Base-by-base conservation (phyloP, 2,329 filamentous ascomycete genomes). In the Aspergillus jensenii region DNA sequence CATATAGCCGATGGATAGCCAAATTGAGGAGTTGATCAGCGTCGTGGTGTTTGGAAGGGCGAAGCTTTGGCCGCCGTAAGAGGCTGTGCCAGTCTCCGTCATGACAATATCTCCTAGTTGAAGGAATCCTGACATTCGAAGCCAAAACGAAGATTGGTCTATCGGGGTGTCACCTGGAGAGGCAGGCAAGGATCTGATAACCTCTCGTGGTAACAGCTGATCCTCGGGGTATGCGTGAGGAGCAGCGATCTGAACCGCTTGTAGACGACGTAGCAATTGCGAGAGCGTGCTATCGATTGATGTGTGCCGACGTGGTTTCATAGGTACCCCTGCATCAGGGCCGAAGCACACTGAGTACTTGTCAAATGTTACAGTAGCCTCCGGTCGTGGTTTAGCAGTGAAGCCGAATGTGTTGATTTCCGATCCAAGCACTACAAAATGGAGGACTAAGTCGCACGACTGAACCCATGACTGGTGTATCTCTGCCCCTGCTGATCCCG, bases 1-100 rank as follows among this genome's bases (percentile, higher is more conserved):
- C 41, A 49, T 60, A 43, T 58, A 63, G 8, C 52, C 59, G n/a
- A 63, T 63, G 1, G 62, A 63, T 8, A 46, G 52, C n/a, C 58
- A 60, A 2, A 58, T 27, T 6, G 50, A 44, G 3, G 55, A 49
- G 4, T 46, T 27, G 1, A 52, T 54, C 6, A 58, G 35, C 1
- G 23, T 9, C 12, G 59, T 55, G 2, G n/a, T 37, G 14, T 58
- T 52, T 5, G 49, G 23, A 4, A 25, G 23, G 6, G 23, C 23
- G 6, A 25, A 6, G 23, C 23, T 4, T 4, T 25, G 23, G 6
- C 23, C 49, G 14, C 54, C 58, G 43, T 60, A 60, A 45, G 51
- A 56, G 25, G 58, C 58, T 12, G 59, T 58, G 3, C 60, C 60
- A 0, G 58, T 56, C 19, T 62, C 58, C 11, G 45, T 55, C 9